Evolutionary conservation across 495 filamentous ascomycete genomes (phyloP), one percentile per base, ranked within the genome.

Genomic region (Neurospora pannonica): DNA sequence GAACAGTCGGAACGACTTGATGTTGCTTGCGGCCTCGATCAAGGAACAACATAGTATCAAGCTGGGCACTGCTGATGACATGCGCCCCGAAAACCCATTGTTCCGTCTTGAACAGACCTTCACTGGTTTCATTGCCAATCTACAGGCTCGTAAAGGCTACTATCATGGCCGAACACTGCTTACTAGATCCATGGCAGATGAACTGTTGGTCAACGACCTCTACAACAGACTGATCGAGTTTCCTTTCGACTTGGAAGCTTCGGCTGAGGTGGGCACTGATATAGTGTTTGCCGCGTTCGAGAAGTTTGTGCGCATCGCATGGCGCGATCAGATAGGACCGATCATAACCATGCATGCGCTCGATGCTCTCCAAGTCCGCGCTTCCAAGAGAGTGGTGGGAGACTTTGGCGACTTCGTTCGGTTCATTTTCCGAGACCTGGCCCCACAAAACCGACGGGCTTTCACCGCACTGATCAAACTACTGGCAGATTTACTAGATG

Each of bases 271-370:
- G 4, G 87, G 92, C 15, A 89, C 97, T 28, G 94, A 97, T 79
- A 91, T 95, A n/a, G 86, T 98, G 11, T 97, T 98, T 77, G 91
- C 91, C 21, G 93, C 95, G 2, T 99, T 99, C 78, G 94, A 97
- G 77, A 97, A 96, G 74, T 99, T 98, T 75, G 86, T 98, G 78
- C 90, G 89, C 73, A 91, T 92, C 73, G 94, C 94, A 38, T 99
- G 96, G 96, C 90, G 86, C 72, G 90, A 94, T 70, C 91, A 93
- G 75, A 95, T 98, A 86, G 97, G 97, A 0, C 88, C 92, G 4
- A 86, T 98, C 42, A 87, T 98, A 74, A 86, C 90, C 4, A 80
- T 86, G 38, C 83, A 90, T 34, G 86, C 88, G 19, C 82, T 97
- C 37, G 87, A 89, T 70, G 85, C 86, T 15, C 85, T 99, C 31